These are phyloP conservation scores for Cutaneotrichosporon cutaneum DNA, from an alignment of 1,284 basidiomycete species.

Conservation along the genomic window DNA sequence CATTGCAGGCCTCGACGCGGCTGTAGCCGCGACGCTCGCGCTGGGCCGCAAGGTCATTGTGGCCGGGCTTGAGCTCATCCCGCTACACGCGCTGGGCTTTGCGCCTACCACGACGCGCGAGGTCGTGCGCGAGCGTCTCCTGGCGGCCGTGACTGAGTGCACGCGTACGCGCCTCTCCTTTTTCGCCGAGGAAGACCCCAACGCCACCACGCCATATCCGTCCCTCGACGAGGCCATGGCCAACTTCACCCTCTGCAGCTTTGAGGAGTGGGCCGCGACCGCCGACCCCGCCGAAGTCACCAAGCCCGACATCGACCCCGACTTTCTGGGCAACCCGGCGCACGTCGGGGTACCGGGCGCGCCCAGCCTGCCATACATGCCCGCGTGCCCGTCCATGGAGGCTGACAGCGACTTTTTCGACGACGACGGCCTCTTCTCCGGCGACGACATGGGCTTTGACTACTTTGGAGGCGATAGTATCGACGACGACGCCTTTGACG, in stretches of 20 bases:
- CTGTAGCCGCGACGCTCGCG: too few species aligned
- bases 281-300: neutral
- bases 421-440: neutral
- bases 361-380: neutral
- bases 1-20: too few species aligned
- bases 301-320: neutral
- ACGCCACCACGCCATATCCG: neutral
- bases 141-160: too few species aligned
- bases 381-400: neutral
- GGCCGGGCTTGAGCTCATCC: too few species aligned
- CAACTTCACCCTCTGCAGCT: neutral
- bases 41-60: too few species aligned
- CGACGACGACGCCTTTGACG: neutral
- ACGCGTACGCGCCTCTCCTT: neutral
- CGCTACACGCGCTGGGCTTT: too few species aligned
- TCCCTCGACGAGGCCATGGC: neutral
- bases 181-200: neutral
- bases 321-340: neutral
- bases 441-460: neutral
- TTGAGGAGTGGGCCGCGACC: constrained; percentile 1
- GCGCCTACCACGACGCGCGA: too few species aligned
- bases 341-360: neutral
- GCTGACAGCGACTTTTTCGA: neutral
- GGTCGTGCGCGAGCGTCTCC: too few species aligned
- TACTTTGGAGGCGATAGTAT: too few species aligned